Evolutionary conservation across 2,329 filamentous ascomycete genomes (phyloP).

Genomic region (Ophiocordyceps camponoti-leonardi): DNA sequence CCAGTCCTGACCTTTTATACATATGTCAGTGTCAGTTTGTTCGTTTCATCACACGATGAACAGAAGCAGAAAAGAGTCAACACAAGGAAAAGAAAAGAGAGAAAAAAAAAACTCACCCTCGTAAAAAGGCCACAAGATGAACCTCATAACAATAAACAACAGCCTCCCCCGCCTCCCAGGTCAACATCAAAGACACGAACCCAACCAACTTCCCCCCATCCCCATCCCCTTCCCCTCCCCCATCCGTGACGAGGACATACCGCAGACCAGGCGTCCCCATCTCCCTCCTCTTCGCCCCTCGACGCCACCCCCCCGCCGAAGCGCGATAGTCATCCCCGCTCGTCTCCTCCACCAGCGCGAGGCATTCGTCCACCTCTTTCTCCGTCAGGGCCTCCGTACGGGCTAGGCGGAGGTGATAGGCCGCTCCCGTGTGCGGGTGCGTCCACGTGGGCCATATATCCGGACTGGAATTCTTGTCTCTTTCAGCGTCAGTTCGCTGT

Average conservation of each 20-base stretch:
- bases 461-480: background rate
- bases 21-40: too few relatives aligned
- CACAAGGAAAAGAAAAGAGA: background rate
- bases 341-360: conserved; percentile 41
- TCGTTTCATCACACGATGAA: too few relatives aligned
- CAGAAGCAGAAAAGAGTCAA: too few relatives aligned
- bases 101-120: conserved; percentile 25
- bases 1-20: conserved; percentile 53
- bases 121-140: conserved; percentile 40
- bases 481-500: too few relatives aligned
- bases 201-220: conserved; percentile 19
- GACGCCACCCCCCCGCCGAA: conserved; percentile 47
- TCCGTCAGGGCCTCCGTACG: conserved; percentile 19
- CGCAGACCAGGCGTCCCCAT: conserved; percentile 52
- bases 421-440: conserved; percentile 25
- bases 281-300: conserved; percentile 41
- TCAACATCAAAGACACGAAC: conserved; percentile 57
- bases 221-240: too few relatives aligned
- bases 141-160: conserved; percentile 71
- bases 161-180: conserved; percentile 44
- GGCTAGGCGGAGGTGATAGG: conserved; percentile 27
- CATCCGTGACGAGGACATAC: conserved; percentile 52
- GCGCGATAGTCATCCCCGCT: conserved; percentile 45
- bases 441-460: conserved; percentile 25
- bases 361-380: conserved; percentile 34